A percentile compares a stretch with the other conserved stretches of the same genome.
Conservation (phyloP, 139 green algal species). For the Edaphochlamys debaryana region DNA sequence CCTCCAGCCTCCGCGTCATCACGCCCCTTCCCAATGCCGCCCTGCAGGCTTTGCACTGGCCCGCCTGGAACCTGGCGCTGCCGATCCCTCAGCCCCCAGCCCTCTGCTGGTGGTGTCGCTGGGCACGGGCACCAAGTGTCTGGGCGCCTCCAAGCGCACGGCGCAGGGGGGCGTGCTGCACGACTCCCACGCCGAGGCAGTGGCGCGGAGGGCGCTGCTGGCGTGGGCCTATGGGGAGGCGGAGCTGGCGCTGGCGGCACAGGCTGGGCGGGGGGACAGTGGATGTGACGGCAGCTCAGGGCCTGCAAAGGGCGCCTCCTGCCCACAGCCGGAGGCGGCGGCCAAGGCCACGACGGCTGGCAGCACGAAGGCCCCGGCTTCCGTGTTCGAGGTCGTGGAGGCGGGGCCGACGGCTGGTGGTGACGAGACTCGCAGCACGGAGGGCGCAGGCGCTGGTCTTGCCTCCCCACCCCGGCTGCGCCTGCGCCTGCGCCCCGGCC, state of each 20-base stretch:
- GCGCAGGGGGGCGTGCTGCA: constrained; percentile 63
- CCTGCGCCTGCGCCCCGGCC: constrained; percentile 59
- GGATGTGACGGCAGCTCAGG: no score
- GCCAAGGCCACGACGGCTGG: no score
- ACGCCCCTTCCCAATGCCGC: no score
- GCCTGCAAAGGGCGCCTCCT: no score
- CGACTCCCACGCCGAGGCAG: constrained; percentile 85
- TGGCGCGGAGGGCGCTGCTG: constrained; percentile 74
- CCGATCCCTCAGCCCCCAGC: no score
- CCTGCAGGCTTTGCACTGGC: constrained; percentile 36
- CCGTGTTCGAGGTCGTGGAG: constrained; percentile 4
- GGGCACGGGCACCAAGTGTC: constrained; percentile 88
- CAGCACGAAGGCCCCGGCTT: no score
- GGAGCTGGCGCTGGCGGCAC: constrained; percentile 44
- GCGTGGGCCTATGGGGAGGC: constrained; percentile 76
- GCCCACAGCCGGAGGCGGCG: no score
- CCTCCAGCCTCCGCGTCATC: no score
- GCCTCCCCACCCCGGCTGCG: background rate
- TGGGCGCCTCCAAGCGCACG: constrained; percentile 53
- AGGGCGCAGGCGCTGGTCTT: no score
- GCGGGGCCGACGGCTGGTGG: background rate
- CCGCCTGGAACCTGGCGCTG: no score
- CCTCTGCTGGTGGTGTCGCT: constrained; percentile 64
- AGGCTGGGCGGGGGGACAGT: no score
- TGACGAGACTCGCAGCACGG: no score